Evolutionary conservation across 371 early-diverging fungal genomes (phyloP), one percentile per base, ranked within the genome.

Genomic region (Mortierella sp.): DNA sequence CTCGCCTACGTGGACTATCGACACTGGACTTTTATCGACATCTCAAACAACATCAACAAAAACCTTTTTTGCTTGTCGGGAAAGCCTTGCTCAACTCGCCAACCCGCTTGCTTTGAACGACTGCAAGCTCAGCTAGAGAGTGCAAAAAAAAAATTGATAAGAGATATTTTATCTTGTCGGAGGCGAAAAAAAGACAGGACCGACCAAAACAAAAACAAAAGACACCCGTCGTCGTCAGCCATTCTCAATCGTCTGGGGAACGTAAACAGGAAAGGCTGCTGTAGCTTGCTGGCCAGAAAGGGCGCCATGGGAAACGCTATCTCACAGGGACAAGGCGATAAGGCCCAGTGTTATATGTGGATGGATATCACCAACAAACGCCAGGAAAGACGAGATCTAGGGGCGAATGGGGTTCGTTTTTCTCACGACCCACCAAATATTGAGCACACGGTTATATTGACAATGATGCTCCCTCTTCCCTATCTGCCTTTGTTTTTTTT

Each of bases 351-450:
- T 3, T 64, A 64, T 37, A 24, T 40, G 40, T 37, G 37, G 67
- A 37, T 6, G 67, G 21, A 21, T 64, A 40, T 64, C 40, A 37
- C 21, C 67, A 37, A 64, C 24, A 64, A 37, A 37, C 28, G 11
- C 72, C 67, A 64, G 67, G 61, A 64, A 26, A 34, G 26, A 55
- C 73, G 55, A 72, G 72, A 51, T 51, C 71, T 51, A 71, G 14
- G 31, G 28, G 72, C 19, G 19, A 50, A 14, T 72, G 72, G 71
- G 72, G 72, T 73, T 54, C 54, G 40, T 73, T 73, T 72, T 73
- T 73, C 73, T 55, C 73, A 73, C 73, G 73, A 55, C 54, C 67
- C 67, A 64, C 67, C 67, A 64, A 64, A 37, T 64, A 37, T 64
- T 64, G 67, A 64, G 67, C 67, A 59, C 67, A 64, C 67, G 24